Percentiles rank a stretch among this genome's conserved stretches.
Evolutionary conservation across 2,329 filamentous ascomycete genomes (phyloP).

Genomic region (Myriosclerotinia curreyana): DNA sequence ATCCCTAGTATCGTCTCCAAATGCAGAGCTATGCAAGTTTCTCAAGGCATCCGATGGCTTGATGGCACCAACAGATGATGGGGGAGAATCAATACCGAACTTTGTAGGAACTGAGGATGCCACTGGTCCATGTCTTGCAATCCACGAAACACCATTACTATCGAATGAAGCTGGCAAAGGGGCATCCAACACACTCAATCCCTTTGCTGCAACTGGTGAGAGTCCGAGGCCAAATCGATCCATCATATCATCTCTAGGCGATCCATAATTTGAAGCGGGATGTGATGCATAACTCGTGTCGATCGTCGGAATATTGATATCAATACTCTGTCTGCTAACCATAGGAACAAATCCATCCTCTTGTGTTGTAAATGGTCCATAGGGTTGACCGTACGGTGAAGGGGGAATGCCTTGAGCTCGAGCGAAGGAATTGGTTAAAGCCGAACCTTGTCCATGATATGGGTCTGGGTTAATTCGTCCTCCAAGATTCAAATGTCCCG

Average conservation of each 20-base stretch:
- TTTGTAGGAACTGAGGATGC: slow-evolving; percentile 90
- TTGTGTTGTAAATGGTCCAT: slow-evolving; percentile 48
- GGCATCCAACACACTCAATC: slow-evolving; percentile 87
- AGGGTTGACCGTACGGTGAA: slow-evolving; percentile 41
- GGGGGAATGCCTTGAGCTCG: slow-evolving; percentile 52
- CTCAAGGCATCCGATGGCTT: slow-evolving; percentile 64
- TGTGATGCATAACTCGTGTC: slow-evolving; percentile 54
- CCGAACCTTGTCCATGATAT: slow-evolving; percentile 64
- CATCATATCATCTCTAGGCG: slow-evolving; percentile 65
- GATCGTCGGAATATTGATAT: slow-evolving; percentile 48
- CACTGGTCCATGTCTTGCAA: slow-evolving; percentile 83
- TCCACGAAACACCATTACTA: slow-evolving; percentile 90
- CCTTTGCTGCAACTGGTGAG: slow-evolving; percentile 69
- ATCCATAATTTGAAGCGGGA: slow-evolving; percentile 67
- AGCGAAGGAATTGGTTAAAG: slow-evolving; percentile 71
- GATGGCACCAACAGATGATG: slow-evolving; percentile 65
- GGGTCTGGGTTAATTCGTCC: slow-evolving; percentile 65
- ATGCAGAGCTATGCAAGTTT: slow-evolving; percentile 63
- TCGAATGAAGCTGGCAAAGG: slow-evolving; percentile 93
- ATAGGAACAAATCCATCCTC: slow-evolving; percentile 51
- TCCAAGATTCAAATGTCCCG: slow-evolving; percentile 57
- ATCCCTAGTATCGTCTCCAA: slow-evolving; percentile 57
- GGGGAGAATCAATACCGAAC: slow-evolving; percentile 84
- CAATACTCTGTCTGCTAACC: slow-evolving; percentile 47
- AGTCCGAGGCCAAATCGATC: slow-evolving; percentile 66